Conservation (phyloP, 345 rosid species). For the Mallotus nudiflorus region DNA sequence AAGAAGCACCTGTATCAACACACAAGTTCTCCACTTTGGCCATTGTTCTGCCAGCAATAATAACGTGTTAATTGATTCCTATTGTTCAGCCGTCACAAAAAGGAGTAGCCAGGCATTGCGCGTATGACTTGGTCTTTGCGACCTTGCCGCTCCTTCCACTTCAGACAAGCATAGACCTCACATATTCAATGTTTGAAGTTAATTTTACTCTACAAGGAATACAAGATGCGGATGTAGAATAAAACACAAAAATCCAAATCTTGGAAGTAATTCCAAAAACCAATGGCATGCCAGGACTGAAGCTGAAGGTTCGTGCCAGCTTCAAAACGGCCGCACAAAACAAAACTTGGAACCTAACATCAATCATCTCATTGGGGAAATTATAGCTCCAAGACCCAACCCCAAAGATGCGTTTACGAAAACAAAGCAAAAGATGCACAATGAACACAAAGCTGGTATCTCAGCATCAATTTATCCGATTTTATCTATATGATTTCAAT, state of each 20-base stretch:
- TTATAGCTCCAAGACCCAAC: neutral
- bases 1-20: no score
- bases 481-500: slow-evolving; percentile 14
- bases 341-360: no score
- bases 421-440: neutral
- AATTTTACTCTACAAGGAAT: neutral
- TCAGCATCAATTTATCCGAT: slow-evolving; percentile 20
- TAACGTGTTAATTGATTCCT: neutral
- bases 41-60: slow-evolving; percentile 10
- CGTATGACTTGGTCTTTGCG: no score
- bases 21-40: neutral
- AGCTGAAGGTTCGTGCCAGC: neutral
- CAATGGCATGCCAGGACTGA: neutral
- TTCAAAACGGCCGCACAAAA: no score
- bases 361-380: no score
- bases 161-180: neutral
- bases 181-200: no score
- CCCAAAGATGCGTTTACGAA: neutral
- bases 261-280: neutral
- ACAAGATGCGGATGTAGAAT: no score
- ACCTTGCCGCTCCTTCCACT: no score
- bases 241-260: no score
- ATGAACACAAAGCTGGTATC: neutral
- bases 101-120: neutral
- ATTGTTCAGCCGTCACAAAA: neutral